phyloP scores from a whole-genome alignment of 495 filamentous ascomycete species.

The Penicillium bialowiezense region DNA sequence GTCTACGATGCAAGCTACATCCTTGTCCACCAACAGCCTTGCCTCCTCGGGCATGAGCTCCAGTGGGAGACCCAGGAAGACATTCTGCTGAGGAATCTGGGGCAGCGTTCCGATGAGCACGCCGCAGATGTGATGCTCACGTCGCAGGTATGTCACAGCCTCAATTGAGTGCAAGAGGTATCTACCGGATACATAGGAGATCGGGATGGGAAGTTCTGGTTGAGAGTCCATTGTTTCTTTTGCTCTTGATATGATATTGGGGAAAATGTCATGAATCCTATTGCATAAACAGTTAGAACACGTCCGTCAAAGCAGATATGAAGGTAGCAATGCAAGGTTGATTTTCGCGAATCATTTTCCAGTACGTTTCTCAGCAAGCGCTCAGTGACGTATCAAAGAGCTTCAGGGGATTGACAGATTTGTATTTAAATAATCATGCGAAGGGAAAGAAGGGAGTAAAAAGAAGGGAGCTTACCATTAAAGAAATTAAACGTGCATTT shows the following conservation, averaged over 20 bases:
- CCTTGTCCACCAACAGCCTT: conserved; percentile 75
- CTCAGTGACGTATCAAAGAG: conserved; percentile 45
- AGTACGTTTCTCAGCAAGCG: conserved; percentile 49
- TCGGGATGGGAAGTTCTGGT: conserved; percentile 63
- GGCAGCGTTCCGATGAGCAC: conserved; percentile 85
- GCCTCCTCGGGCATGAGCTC: conserved; percentile 92
- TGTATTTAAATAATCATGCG: conserved; percentile 71
- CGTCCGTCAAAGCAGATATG: not conserved
- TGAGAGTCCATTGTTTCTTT: conserved; percentile 34
- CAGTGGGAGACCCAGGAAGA: conserved; percentile 85
- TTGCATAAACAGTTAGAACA: conserved; percentile 4
- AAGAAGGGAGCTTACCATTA: conserved; percentile 34
- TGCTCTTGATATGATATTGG: conserved; percentile 2
- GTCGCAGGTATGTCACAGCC: conserved; percentile 75
- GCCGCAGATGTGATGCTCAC: conserved; percentile 80
- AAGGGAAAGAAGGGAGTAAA: conserved; percentile 13
- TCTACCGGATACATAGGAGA: conserved; percentile 74
- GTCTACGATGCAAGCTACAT: conserved; percentile 74
- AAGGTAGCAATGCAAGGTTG: no score
- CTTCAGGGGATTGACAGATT: conserved; percentile 94
- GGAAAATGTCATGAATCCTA: conserved; percentile 14
- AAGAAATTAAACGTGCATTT: conserved; percentile 22
- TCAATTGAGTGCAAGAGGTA: conserved; percentile 89
- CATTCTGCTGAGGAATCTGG: conserved; percentile 89
- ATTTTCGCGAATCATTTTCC: conserved; percentile 35